Base-by-base conservation (phyloP, 208 protist genomes). In the Crithidia acanthocephali region DNA sequence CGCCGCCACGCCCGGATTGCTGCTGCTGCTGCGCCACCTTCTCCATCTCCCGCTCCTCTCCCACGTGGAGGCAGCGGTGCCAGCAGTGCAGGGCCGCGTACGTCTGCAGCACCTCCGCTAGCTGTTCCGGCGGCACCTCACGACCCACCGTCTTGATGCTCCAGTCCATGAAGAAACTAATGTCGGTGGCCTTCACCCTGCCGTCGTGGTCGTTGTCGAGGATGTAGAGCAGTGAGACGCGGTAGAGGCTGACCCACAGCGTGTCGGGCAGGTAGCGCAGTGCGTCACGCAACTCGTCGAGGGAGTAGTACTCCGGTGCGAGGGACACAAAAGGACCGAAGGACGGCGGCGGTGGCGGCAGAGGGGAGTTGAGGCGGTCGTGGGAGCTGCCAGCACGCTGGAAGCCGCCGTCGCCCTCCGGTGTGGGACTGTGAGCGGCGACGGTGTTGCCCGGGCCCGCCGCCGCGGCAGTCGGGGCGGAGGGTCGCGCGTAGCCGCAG, bases 141-240 rank as follows among this genome's bases (percentile, higher is more conserved):
- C 48, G 56, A 23, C 81, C 78, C 15, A 89, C 52, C 20, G 72
- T 77, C 40, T 73, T 72, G 30, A 86, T 83, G 25, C 79, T 72
- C 85, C 85, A 94, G 25, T 77, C 71, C 56, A 85, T 79, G 72
- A 94, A 94, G 37, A 75, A 56, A 28, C 59, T 67, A 32, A 91
- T 80, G 57, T 91, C 85, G 30, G 65, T 78, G 18, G 58, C 44
- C 44, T 70, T 80, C 33, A 93, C 85, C 10, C 76, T 59, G 20
- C 88, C 88, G 79, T 93, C 84, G 47, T 71, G 50, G 72, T 93
- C 83, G 78, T 71, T 62, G 74, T 93, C 85, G 9, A 91, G 70
- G 52, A 89, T 70, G 78, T 87, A 93, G 28, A 91, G 76, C 15
- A 93, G 51, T 6, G 80, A 77, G 42, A 88, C 68, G 44, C 85